phyloP scores from a whole-genome alignment of 2,329 filamentous ascomycete genomes.

The Hypoxylon sp. region DNA sequence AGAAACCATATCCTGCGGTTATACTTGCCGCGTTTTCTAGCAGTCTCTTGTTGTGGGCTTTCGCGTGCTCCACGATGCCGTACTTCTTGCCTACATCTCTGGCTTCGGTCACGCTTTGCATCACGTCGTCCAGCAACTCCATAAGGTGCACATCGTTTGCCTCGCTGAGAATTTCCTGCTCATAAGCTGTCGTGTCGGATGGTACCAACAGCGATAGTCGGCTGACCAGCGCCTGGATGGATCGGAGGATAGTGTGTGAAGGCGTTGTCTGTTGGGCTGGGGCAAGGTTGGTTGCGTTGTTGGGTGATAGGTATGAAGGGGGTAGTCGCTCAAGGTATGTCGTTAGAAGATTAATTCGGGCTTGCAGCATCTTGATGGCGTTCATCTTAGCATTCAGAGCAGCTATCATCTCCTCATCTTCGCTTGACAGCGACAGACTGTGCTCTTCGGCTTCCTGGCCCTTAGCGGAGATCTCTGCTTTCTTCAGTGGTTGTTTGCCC shows the following conservation, averaged over 20 bases:
- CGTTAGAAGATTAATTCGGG: slow-evolving; percentile 77
- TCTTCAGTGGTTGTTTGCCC: slow-evolving; percentile 62
- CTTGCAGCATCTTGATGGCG: slow-evolving; percentile 92
- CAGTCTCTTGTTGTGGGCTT: slow-evolving; percentile 46
- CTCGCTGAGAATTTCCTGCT: slow-evolving; percentile 79
- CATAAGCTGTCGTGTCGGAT: slow-evolving; percentile 72
- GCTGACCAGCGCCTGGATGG: slow-evolving; percentile 86
- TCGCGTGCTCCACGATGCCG: slow-evolving; percentile 64
- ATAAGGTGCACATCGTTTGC: slow-evolving; percentile 87
- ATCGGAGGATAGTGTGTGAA: slow-evolving; percentile 83
- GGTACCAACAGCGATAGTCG: slow-evolving; percentile 86
- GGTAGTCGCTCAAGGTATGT: slow-evolving; percentile 83
- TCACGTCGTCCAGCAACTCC: slow-evolving; percentile 79
- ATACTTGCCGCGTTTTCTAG: slow-evolving; percentile 26
- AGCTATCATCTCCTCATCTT: slow-evolving; percentile 72
- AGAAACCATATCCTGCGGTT: slow-evolving; percentile 37
- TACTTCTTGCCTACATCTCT: slow-evolving; percentile 83
- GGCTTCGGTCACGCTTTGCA: slow-evolving; percentile 77
- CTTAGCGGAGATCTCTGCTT: slow-evolving; percentile 46
- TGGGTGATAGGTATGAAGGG: slow-evolving; percentile 69
- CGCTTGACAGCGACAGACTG: slow-evolving; percentile 67
- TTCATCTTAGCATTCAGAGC: slow-evolving; percentile 88
- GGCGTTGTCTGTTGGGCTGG: slow-evolving; percentile 57
- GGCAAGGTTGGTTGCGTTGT: slow-evolving; percentile 50
- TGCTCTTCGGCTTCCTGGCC: slow-evolving; percentile 55